Conservation (phyloP, 805 yeast genomes). For the Myxozyma kluyveri region DNA sequence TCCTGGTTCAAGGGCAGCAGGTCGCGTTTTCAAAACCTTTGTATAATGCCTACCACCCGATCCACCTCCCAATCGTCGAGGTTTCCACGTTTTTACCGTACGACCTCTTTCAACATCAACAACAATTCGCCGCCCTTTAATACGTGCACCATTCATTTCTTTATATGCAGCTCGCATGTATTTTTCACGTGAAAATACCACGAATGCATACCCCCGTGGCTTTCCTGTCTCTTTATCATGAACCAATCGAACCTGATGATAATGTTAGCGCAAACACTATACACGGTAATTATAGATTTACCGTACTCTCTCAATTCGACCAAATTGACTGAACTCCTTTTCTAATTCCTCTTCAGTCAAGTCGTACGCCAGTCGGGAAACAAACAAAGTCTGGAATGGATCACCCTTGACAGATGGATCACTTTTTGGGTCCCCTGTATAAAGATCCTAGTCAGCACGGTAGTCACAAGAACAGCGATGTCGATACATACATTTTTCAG, state of each 20-base stretch:
- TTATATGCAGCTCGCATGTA: constrained; percentile 63
- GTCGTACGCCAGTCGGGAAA: constrained; percentile 66
- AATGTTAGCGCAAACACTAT: neutral
- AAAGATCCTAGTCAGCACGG: neutral
- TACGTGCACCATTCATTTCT: constrained; percentile 52
- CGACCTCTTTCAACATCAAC: constrained; percentile 44
- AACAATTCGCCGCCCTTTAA: constrained; percentile 52
- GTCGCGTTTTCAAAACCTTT: constrained; percentile 33
- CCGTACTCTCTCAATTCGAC: constrained; percentile 57
- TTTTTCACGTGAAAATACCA: constrained; percentile 59
- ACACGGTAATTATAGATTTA: constrained; percentile 17
- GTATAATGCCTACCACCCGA: constrained; percentile 79
- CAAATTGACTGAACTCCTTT: constrained; percentile 59
- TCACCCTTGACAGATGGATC: constrained; percentile 65
- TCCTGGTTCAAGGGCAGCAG: constrained; percentile 6
- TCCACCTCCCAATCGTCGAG: constrained; percentile 74
- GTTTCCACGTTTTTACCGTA: constrained; percentile 41
- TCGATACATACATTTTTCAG: constrained; percentile 34
- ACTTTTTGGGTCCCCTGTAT: constrained; percentile 55
- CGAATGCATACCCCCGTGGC: constrained; percentile 81
- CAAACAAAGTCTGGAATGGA: constrained; percentile 75
- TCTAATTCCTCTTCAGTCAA: constrained; percentile 68
- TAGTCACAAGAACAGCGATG: too few species aligned
- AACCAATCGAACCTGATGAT: constrained; percentile 52
- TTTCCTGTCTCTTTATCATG: constrained; percentile 51